Percentiles rank a stretch among this genome's conserved stretches.
Conservation (phyloP, 2,329 filamentous ascomycete genomes). For the Fusarium sambucinum region DNA sequence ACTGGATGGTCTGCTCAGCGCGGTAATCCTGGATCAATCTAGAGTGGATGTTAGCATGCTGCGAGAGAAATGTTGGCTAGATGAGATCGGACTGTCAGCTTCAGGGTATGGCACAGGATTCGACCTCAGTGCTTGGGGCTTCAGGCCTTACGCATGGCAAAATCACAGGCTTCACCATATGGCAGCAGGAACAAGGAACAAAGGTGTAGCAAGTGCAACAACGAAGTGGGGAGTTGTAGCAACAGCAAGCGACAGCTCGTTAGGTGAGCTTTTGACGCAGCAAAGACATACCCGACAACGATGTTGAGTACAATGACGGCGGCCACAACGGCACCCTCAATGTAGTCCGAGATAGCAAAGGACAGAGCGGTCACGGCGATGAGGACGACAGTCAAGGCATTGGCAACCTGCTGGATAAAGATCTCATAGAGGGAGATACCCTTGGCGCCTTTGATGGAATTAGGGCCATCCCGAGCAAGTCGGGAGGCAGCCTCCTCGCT, state of each 20-base stretch:
- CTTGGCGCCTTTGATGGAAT: slow-evolving; percentile 78
- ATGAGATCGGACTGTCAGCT: slow-evolving; percentile 43
- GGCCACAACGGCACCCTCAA: slow-evolving; percentile 72
- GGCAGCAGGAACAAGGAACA: slow-evolving; percentile 40
- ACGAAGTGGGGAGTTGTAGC: slow-evolving; percentile 29
- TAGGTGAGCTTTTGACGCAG: slow-evolving; percentile 39
- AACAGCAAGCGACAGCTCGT: slow-evolving; percentile 36
- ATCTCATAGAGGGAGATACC: slow-evolving; percentile 80
- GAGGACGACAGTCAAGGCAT: slow-evolving; percentile 80
- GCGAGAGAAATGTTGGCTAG: slow-evolving; percentile 32
- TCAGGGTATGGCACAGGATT: slow-evolving; percentile 48
- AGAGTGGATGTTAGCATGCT: slow-evolving; percentile 45
- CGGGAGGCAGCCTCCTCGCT: slow-evolving; percentile 72
- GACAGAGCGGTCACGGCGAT: slow-evolving; percentile 79
- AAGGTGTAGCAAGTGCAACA: slow-evolving; percentile 38
- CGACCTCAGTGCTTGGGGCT: slow-evolving; percentile 46
- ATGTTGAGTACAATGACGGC: slow-evolving; percentile 77
- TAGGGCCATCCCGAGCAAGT: slow-evolving; percentile 74
- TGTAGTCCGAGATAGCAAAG: slow-evolving; percentile 73
- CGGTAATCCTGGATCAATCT: slow-evolving; percentile 71
- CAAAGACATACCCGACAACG: slow-evolving; percentile 67
- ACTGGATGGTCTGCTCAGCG: slow-evolving; percentile 72
- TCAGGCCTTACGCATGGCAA: slow-evolving; percentile 44
- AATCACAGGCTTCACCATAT: slow-evolving; percentile 49
- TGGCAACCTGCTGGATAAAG: slow-evolving; percentile 80